Evolutionary conservation across 768 basidiomycete genomes (phyloP).

Genomic region (Mycena floridula): DNA sequence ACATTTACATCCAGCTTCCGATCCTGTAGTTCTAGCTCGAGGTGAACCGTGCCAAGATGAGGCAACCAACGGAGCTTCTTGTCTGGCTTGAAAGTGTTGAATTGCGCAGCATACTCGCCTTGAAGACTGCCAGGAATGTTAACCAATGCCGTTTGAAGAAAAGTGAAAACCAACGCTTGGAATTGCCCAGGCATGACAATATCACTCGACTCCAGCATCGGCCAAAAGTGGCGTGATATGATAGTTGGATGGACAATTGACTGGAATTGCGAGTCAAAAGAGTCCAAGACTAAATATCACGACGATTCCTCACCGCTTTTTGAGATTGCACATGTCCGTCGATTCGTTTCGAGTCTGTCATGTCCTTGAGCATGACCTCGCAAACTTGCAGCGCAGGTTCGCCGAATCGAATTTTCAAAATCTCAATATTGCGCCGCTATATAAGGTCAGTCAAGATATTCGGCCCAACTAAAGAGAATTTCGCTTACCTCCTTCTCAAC

Average conservation of each 20-base stretch:
- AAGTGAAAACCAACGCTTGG: constrained; percentile 45
- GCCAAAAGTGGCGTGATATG: constrained; percentile 96
- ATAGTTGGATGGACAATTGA: constrained; percentile 81
- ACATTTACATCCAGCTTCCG: constrained; percentile 71
- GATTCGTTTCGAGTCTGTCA: constrained; percentile 89
- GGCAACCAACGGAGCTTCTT: constrained; percentile 88
- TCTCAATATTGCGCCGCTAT: constrained; percentile 90
- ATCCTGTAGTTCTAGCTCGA: constrained; percentile 82
- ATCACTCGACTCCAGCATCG: constrained; percentile 65
- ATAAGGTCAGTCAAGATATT: constrained; percentile 3
- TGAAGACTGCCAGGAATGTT: constrained; percentile 47
- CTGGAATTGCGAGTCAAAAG: constrained; percentile 35
- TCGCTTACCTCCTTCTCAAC: constrained; percentile 60
- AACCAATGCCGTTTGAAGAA: constrained; percentile 3
- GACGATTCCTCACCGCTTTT: constrained; percentile 41
- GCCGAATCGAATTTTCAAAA: constrained; percentile 93
- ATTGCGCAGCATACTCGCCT: constrained; percentile 71
- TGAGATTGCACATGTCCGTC: constrained; percentile 85
- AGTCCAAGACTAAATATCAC: too few species aligned
- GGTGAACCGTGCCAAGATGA: constrained; percentile 76
- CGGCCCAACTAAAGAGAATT: background rate
- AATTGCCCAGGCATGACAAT: constrained; percentile 85
- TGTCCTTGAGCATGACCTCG: constrained; percentile 97
- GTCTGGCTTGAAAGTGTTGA: constrained; percentile 83
- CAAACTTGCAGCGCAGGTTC: constrained; percentile 90